Percentiles rank a stretch among this genome's conserved stretches.
These are phyloP conservation scores for Berberis thunbergii DNA, from an alignment of 164 flowering plant species.

Conservation along the genomic window DNA sequence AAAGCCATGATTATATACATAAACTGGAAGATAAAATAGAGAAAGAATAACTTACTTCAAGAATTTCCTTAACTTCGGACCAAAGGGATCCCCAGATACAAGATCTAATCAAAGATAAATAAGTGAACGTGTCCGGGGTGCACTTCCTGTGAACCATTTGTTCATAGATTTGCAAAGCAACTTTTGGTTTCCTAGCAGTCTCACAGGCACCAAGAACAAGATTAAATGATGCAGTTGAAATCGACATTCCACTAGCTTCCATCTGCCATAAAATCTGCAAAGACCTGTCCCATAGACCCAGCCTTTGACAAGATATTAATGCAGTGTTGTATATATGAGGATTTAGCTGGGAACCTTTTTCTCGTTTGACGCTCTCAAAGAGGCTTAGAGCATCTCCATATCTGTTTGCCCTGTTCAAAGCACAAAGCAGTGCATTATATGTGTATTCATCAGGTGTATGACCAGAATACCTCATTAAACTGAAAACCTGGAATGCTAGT, in stretches of 20 bases:
- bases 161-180: slow-evolving; percentile 72
- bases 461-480: slow-evolving; percentile 42
- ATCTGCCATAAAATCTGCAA: slow-evolving; percentile 79
- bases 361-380: slow-evolving; percentile 45
- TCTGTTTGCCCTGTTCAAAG: slow-evolving; percentile 45
- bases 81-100: slow-evolving; percentile 84
- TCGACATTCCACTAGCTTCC: slow-evolving; percentile 50
- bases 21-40: not conserved
- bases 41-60: slow-evolving; percentile 40
- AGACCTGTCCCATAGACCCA: slow-evolving; percentile 69
- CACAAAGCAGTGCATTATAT: slow-evolving; percentile 71
- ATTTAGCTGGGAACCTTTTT: slow-evolving; percentile 29
- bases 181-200: slow-evolving; percentile 64
- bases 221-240: slow-evolving; percentile 58
- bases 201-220: slow-evolving; percentile 77
- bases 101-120: slow-evolving; percentile 59
- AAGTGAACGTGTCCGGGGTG: slow-evolving; percentile 65
- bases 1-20: not conserved
- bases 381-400: slow-evolving; percentile 59
- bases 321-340: slow-evolving; percentile 53
- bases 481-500: slow-evolving; percentile 46
- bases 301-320: slow-evolving; percentile 69
- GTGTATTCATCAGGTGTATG: slow-evolving; percentile 65
- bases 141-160: slow-evolving; percentile 65
- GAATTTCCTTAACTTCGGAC: slow-evolving; percentile 54